phyloP scores from a whole-genome alignment of 129 eudicot species.

The Tagetes erecta region DNA sequence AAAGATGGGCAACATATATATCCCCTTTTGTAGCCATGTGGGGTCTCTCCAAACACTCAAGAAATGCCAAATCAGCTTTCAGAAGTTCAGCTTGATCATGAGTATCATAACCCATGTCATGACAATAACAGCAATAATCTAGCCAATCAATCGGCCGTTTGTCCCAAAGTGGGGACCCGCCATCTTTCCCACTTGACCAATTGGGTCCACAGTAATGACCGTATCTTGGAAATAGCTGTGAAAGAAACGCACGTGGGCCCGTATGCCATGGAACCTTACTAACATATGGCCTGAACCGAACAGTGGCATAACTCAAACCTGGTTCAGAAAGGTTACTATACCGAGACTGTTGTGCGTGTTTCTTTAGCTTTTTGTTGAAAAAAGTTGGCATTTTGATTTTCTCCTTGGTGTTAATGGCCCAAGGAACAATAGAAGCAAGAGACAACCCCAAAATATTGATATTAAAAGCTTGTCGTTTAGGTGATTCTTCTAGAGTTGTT shows the following conservation, averaged over 20 bases:
- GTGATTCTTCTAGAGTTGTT: conserved; percentile 35
- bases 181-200: conserved; percentile 97
- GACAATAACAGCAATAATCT: conserved; percentile 97
- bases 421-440: conserved; percentile 57
- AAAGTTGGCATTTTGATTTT: conserved; percentile 59
- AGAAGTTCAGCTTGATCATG: conserved; percentile 94
- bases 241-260: conserved; percentile 81
- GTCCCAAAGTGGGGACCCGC: conserved; percentile 92
- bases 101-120: conserved; percentile 91
- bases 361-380: conserved; percentile 64
- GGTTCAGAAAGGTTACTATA: conserved; percentile 33
- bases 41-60: conserved; percentile 91
- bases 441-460: conserved; percentile 54
- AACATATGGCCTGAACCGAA: conserved; percentile 87
- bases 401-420: conserved; percentile 53
- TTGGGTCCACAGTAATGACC: conserved; percentile 98
- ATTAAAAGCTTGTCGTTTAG: conserved; percentile 38
- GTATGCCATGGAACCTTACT: conserved; percentile 97
- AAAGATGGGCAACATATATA: conserved; percentile 63
- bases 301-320: conserved; percentile 27
- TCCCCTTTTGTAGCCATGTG: conserved; percentile 72
- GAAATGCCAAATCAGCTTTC: conserved; percentile 89
- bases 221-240: conserved; percentile 86
- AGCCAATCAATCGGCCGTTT: conserved; percentile 93
- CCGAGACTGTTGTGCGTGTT: conserved; percentile 41